Percentiles rank a stretch among this genome's conserved stretches.
Evolutionary conservation across 2,329 filamentous ascomycete genomes (phyloP).

Genomic region (Fusarium sp.): DNA sequence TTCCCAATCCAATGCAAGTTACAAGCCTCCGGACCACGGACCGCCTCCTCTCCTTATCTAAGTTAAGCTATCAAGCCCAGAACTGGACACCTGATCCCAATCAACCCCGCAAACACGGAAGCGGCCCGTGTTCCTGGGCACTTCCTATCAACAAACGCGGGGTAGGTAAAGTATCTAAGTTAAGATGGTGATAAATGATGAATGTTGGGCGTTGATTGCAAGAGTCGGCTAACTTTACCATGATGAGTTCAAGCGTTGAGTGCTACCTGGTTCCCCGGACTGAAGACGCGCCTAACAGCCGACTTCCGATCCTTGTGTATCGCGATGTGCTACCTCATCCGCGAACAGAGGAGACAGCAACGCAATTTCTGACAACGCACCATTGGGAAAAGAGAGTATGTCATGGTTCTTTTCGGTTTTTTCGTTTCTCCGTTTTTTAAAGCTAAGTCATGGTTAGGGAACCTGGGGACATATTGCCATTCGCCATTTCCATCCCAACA

Average conservation of each 20-base stretch:
- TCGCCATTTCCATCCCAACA: neutral
- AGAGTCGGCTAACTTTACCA: neutral
- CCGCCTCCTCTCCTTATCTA: neutral
- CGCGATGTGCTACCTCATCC: neutral
- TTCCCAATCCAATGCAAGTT: neutral
- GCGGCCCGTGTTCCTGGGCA: neutral
- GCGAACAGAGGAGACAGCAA: neutral
- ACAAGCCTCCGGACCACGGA: neutral
- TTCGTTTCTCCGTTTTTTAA: neutral
- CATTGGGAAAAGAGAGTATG: neutral
- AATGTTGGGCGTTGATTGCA: rapidly evolving
- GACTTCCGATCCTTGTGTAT: neutral
- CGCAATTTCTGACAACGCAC: neutral
- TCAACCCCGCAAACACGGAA: conserved; percentile 1
- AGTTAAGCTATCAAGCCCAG: neutral
- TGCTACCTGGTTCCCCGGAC: neutral
- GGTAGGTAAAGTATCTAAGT: neutral
- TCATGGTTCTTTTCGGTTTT: neutral
- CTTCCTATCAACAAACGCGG: neutral
- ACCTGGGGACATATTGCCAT: neutral
- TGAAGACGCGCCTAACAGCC: neutral
- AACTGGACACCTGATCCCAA: neutral
- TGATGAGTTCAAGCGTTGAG: neutral
- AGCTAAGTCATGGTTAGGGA: neutral
- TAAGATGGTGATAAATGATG: neutral